Evolutionary conservation across 2,329 filamentous ascomycete genomes (phyloP).

Genomic region (Clathrospora elynae): DNA sequence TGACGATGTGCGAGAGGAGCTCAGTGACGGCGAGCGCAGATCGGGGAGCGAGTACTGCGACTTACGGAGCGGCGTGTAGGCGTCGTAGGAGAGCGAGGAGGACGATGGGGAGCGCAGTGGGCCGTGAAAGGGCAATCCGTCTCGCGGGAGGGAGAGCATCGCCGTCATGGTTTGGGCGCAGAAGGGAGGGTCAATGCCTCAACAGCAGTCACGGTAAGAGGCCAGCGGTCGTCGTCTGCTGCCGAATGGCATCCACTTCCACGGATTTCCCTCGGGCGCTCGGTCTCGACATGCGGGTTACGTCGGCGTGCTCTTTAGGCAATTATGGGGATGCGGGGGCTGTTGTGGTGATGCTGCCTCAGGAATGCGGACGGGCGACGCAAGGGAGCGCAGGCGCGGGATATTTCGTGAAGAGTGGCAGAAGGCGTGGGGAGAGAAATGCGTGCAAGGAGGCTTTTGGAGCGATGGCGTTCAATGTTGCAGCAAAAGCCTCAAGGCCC

Average conservation of each 20-base stretch:
- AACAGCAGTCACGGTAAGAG: slow-evolving; percentile 23
- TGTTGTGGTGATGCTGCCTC: slow-evolving; percentile 19
- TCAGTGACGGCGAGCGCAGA: slow-evolving; percentile 43
- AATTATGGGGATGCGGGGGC: slow-evolving; percentile 11
- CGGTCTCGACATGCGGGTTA: slow-evolving; percentile 43
- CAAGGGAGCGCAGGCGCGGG: slow-evolving; percentile 3
- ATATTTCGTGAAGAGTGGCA: not conserved
- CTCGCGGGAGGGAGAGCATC: slow-evolving; percentile 47
- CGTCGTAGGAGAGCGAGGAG: slow-evolving; percentile 52
- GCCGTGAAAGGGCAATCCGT: slow-evolving; percentile 43
- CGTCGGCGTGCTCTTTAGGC: slow-evolving; percentile 20
- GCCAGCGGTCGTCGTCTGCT: slow-evolving; percentile 23
- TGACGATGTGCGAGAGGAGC: slow-evolving; percentile 55
- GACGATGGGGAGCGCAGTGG: slow-evolving; percentile 52
- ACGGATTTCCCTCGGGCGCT: slow-evolving; percentile 19
- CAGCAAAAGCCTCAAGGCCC: no score
- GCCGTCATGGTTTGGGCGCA: slow-evolving; percentile 40
- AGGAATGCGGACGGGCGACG: slow-evolving; percentile 16
- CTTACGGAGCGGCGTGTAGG: slow-evolving; percentile 40
- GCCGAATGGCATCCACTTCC: slow-evolving; percentile 40
- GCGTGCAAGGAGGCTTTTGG: no score
- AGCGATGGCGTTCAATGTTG: no score
- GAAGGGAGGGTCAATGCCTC: slow-evolving; percentile 27
- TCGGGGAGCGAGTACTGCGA: slow-evolving; percentile 45
- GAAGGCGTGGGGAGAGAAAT: slow-evolving; percentile 3